phyloP scores from a whole-genome alignment of 148 eudicot species.

The Nyssa sinensis region DNA sequence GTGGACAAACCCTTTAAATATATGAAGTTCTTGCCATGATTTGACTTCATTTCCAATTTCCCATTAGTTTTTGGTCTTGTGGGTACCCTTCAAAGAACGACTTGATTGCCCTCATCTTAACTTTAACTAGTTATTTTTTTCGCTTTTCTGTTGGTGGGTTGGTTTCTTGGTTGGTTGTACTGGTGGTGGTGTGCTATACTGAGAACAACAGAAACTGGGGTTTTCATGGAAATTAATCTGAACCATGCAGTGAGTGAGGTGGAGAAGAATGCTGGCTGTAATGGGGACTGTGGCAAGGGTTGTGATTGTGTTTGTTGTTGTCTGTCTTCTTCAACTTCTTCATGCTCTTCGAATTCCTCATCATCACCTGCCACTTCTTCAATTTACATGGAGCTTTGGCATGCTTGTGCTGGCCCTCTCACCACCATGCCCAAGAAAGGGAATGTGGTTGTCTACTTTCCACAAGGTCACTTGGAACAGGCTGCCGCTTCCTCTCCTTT shows the following conservation, averaged over 20 bases:
- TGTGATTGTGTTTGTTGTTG: slow-evolving; percentile 22
- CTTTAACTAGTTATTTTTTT: slow-evolving; percentile 10
- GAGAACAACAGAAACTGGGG: slow-evolving; percentile 16
- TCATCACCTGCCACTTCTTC: slow-evolving; percentile 33
- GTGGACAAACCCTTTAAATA: too few species aligned
- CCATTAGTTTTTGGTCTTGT: slow-evolving; percentile 21
- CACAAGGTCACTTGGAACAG: slow-evolving; percentile 94
- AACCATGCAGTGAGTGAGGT: slow-evolving; percentile 58
- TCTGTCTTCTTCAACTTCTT: slow-evolving; percentile 47
- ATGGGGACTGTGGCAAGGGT: slow-evolving; percentile 41
- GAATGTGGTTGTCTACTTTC: slow-evolving; percentile 84
- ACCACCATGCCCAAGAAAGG: slow-evolving; percentile 67
- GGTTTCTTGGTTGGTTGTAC: too few species aligned
- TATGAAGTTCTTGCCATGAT: slow-evolving; percentile 29
- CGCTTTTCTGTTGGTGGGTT: slow-evolving; percentile 19
- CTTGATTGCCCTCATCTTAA: slow-evolving; percentile 28
- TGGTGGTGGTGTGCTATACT: slow-evolving; percentile 11
- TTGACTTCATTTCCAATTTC: slow-evolving; percentile 38
- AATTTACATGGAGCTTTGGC: slow-evolving; percentile 77
- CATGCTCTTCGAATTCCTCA: slow-evolving; percentile 55
- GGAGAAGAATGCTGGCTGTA: slow-evolving; percentile 40
- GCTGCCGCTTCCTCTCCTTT: slow-evolving; percentile 39
- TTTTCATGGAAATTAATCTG: slow-evolving; percentile 87
- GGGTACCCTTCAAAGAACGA: slow-evolving; percentile 31
- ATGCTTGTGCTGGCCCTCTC: slow-evolving; percentile 92